Conservation (phyloP, 257 asterid species). For the Solanum verrucosum region DNA sequence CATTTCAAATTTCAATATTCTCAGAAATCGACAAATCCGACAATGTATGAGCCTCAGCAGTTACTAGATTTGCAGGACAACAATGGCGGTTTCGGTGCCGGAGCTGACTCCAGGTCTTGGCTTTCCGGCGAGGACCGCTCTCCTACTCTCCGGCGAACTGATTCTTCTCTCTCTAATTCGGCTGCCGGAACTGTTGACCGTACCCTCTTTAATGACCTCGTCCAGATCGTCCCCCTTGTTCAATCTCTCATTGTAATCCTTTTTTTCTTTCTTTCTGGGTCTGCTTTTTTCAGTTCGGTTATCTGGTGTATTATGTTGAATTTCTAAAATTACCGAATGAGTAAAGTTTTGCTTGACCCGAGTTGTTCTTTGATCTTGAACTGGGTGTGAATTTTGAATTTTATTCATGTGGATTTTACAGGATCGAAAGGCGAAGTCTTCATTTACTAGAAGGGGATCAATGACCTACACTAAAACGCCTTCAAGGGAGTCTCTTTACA, state of each 20-base stretch:
- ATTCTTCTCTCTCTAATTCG: constrained; percentile 35
- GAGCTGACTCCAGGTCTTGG: constrained; percentile 62
- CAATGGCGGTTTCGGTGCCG: constrained; percentile 18
- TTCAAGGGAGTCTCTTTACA: constrained; percentile 58
- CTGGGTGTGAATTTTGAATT: neutral
- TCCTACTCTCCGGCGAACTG: constrained; percentile 19
- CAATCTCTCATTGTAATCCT: constrained; percentile 71
- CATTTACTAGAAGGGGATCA: constrained; percentile 77
- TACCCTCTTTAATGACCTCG: constrained; percentile 52
- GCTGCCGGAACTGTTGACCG: constrained; percentile 59
- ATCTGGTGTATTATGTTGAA: neutral
- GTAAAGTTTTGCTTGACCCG: neutral
- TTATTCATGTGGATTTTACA: constrained; percentile 6
- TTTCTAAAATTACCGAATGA: neutral
- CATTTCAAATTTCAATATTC: neutral
- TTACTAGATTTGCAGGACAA: constrained; percentile 59
- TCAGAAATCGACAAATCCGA: neutral
- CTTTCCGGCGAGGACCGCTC: constrained; percentile 52
- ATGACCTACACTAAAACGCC: constrained; percentile 91
- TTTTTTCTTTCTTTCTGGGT: neutral
- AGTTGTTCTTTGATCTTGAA: neutral
- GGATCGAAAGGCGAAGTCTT: constrained; percentile 67
- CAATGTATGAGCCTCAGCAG: constrained; percentile 42
- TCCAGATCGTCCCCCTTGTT: constrained; percentile 86
- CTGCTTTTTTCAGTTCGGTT: neutral